Conservation (phyloP, 345 rosid genomes). For the Durio zibethinus region DNA sequence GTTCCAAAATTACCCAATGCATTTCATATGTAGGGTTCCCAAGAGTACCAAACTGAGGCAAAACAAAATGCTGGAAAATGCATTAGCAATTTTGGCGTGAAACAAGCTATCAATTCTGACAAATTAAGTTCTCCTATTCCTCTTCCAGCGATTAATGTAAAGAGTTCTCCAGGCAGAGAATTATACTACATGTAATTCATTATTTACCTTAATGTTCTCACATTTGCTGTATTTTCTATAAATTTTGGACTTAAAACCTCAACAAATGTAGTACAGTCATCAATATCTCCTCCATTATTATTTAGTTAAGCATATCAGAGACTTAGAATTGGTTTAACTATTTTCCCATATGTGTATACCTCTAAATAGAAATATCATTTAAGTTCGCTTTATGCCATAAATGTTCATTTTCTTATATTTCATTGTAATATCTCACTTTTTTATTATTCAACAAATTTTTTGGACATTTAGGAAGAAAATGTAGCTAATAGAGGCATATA, state of each 20-base stretch:
- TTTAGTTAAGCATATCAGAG: neutral
- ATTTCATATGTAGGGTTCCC: conserved; percentile 24
- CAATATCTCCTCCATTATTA: neutral
- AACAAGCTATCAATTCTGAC: conserved; percentile 25
- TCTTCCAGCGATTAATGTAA: conserved; percentile 42
- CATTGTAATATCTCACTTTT: neutral
- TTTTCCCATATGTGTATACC: neutral
- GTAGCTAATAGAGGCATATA: neutral
- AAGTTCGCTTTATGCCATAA: neutral
- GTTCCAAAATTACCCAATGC: neutral
- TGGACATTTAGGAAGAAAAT: neutral
- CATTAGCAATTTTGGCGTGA: conserved; percentile 11
- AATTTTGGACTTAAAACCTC: neutral
- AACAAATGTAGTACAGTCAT: neutral
- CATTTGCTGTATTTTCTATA: neutral
- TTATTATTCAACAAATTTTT: neutral
- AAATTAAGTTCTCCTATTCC: conserved; percentile 55
- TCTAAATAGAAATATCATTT: neutral
- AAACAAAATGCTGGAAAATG: conserved; percentile 24
- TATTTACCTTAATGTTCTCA: neutral
- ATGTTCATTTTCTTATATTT: neutral
- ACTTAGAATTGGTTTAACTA: conserved; percentile 8
- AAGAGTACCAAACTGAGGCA: conserved; percentile 34
- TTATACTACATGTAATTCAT: conserved; percentile 56
- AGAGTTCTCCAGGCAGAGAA: conserved; percentile 50